Conservation (phyloP, 2,329 filamentous ascomycete species). For the Pseudopyricularia javanii region DNA sequence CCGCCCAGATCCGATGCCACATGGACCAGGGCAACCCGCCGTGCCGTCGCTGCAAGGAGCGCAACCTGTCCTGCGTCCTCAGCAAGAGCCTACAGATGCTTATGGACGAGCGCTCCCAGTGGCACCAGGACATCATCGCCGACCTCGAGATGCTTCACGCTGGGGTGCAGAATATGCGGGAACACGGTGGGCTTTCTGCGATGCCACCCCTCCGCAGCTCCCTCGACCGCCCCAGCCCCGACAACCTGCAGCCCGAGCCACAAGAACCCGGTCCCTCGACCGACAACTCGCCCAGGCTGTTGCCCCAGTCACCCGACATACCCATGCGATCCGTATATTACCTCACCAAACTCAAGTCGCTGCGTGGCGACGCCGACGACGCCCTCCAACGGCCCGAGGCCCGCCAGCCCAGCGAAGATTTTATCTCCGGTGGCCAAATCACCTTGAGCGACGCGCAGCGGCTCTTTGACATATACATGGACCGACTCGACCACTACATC, state of each 20-base stretch:
- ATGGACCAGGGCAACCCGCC: conserved; percentile 26
- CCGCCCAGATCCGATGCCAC: conserved; percentile 24
- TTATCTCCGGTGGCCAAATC: conserved; percentile 26
- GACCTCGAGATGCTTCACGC: conserved; percentile 2
- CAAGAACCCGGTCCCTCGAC: conserved; percentile 8
- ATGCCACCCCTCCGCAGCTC: conserved; percentile 1
- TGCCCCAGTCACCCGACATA: conserved; percentile 17
- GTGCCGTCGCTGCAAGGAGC: conserved; percentile 22
- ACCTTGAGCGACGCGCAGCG: conserved; percentile 35
- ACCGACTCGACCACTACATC: conserved; percentile 35
- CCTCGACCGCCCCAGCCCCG: background rate
- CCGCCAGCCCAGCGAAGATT: conserved; percentile 12
- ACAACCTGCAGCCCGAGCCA: background rate
- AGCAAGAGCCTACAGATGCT: conserved; percentile 28
- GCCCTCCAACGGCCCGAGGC: background rate
- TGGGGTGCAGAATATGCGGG: conserved; percentile 6
- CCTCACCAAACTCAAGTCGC: conserved; percentile 17
- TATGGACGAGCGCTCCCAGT: conserved; percentile 27
- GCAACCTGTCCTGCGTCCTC: conserved; percentile 22
- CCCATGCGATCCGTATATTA: conserved; percentile 25
- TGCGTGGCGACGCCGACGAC: conserved; percentile 5
- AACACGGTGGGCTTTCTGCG: background rate
- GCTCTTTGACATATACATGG: conserved; percentile 35
- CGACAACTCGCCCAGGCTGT: conserved; percentile 13
- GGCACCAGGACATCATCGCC: conserved; percentile 4